Percentiles rank a stretch among this genome's conserved stretches.
phyloP scores from a whole-genome alignment of 2,329 filamentous ascomycete genomes.

The Colletotrichum gloeosporioides region DNA sequence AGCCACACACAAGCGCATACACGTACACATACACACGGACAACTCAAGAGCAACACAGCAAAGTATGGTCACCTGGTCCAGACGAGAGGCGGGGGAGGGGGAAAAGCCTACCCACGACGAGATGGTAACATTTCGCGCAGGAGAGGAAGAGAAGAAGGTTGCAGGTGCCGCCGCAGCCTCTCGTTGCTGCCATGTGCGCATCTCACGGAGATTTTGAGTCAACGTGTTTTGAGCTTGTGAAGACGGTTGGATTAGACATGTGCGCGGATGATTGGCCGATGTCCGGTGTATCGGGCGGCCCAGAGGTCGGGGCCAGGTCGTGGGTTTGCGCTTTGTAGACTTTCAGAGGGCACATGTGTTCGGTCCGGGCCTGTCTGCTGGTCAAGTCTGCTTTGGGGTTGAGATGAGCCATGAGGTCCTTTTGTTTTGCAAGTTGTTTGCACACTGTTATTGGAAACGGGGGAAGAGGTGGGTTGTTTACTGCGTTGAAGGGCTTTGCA shows the following conservation, averaged over 20 bases:
- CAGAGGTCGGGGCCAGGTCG: not conserved
- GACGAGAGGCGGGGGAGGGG: not conserved
- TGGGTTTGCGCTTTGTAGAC: not conserved
- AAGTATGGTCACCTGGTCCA: not conserved
- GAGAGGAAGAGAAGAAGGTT: not conserved
- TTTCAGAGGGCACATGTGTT: not conserved
- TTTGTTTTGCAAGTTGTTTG: not conserved
- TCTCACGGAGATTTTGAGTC: not conserved
- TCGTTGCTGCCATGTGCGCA: not conserved
- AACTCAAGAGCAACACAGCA: not conserved
- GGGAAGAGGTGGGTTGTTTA: not conserved
- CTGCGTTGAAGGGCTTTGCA: not conserved
- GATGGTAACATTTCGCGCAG: not conserved
- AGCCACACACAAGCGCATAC: not conserved
- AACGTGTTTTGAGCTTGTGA: constrained; percentile 5
- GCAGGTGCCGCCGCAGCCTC: constrained; percentile 13
- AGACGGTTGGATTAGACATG: constrained; percentile 19
- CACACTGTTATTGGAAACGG: not conserved
- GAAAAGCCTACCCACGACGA: not conserved
- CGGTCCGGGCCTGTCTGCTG: not conserved
- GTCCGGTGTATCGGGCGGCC: not conserved
- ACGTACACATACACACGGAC: not conserved
- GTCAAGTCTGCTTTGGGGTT: not conserved
- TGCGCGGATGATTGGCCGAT: constrained; percentile 22
- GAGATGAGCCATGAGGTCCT: not conserved